Evolutionary conservation across 1,139 yeast species (phyloP).

Genomic region (Spencermartinsiella ligniputridi): DNA sequence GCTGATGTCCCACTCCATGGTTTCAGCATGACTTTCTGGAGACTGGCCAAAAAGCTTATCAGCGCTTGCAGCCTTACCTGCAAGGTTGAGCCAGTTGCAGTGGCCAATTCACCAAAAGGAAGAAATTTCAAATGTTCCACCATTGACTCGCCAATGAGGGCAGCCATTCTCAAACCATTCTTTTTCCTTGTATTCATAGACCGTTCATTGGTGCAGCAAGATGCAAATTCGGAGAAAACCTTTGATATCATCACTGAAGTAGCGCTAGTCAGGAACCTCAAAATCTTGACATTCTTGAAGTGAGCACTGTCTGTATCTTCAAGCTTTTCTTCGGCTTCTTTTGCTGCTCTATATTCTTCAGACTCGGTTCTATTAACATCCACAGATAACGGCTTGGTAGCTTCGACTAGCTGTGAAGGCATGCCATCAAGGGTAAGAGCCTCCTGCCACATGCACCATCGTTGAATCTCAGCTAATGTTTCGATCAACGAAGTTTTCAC

Average conservation of each 20-base stretch:
- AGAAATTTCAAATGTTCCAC: constrained; percentile 24
- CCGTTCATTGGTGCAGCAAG: constrained; percentile 23
- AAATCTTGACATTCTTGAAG: constrained; percentile 26
- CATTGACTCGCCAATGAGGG: constrained; percentile 28
- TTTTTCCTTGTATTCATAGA: constrained; percentile 19
- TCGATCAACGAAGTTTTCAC: constrained; percentile 17
- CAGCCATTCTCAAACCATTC: constrained; percentile 30
- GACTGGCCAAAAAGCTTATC: constrained; percentile 16
- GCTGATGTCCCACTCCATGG: constrained; percentile 17
- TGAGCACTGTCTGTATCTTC: constrained; percentile 13
- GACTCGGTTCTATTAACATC: constrained; percentile 23
- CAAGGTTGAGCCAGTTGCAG: background rate
- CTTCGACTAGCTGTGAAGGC: constrained; percentile 16
- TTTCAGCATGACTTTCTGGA: constrained; percentile 26
- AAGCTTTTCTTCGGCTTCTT: constrained; percentile 25
- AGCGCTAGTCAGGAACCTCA: constrained; percentile 29
- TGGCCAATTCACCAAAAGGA: constrained; percentile 10
- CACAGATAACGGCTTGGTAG: constrained; percentile 24
- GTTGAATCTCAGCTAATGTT: constrained; percentile 24
- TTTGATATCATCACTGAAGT: constrained; percentile 27
- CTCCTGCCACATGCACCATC: constrained; percentile 28
- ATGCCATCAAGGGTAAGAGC: constrained; percentile 20
- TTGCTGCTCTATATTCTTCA: constrained; percentile 24
- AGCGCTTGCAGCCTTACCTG: constrained; percentile 18
- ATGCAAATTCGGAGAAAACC: constrained; percentile 27